Percentiles rank a stretch among this genome's conserved stretches.
phyloP scores from a whole-genome alignment of 768 basidiomycete species.

The Psilocybe sp. region DNA sequence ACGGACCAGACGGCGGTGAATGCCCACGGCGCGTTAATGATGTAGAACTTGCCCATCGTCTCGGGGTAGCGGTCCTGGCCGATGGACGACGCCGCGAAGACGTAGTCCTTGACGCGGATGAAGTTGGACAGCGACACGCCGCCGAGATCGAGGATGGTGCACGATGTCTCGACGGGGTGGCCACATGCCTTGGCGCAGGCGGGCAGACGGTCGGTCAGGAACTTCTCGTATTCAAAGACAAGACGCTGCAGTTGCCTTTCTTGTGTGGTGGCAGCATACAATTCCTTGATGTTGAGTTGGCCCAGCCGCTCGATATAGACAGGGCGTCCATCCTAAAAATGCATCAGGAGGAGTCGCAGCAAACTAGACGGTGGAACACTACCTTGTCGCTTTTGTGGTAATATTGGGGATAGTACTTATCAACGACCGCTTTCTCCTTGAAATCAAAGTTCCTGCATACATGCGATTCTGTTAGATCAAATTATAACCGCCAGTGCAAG shows the following conservation, averaged over 20 bases:
- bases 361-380: conserved; percentile 9
- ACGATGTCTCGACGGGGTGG: conserved; percentile 92
- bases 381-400: conserved; percentile 97
- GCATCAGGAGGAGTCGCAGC: neutral
- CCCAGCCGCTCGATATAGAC: conserved; percentile 94
- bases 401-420: conserved; percentile 93
- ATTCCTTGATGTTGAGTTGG: conserved; percentile 79
- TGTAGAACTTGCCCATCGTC: conserved; percentile 97
- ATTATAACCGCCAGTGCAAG: neutral
- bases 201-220: conserved; percentile 75
- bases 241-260: conserved; percentile 88
- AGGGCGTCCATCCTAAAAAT: conserved; percentile 82
- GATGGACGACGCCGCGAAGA: conserved; percentile 68
- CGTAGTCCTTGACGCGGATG: conserved; percentile 91
- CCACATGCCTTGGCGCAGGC: conserved; percentile 69
- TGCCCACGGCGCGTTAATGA: conserved; percentile 95
- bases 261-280: conserved; percentile 78
- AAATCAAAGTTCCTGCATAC: conserved; percentile 76
- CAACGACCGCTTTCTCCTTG: conserved; percentile 75
- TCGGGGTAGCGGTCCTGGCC: conserved; percentile 93
- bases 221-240: conserved; percentile 92
- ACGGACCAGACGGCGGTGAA: conserved; percentile 87
- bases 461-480: conserved; percentile 4
- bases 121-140: conserved; percentile 72
- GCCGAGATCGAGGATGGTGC: conserved; percentile 93